Base-by-base conservation (phyloP, 345 rosid species). In the Excoecaria cochinchinensis region DNA sequence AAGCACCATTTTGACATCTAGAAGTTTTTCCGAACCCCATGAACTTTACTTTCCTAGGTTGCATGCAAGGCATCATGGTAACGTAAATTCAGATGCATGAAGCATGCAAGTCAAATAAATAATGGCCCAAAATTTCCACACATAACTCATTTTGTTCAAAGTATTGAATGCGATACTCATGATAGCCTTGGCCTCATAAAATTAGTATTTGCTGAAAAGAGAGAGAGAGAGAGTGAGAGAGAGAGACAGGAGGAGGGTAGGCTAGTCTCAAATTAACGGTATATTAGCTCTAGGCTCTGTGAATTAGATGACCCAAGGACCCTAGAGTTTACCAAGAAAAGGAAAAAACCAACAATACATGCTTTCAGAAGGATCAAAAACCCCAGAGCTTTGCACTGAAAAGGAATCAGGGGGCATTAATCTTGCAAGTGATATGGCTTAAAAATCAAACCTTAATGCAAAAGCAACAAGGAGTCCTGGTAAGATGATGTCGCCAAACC, bases 401-500 rank as follows among this genome's bases (percentile, higher is more conserved):
- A 21, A 58, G 62, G 60, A 13, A 9, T 58, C 62, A 56, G 3
- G 62, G 14, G 10, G 62, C 62, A 58, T 3, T 3, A 22, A 58
- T 58, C 62, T 3, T 36, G 63, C 25, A 12, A 46, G 38, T 38
- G 21, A 24, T 22, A 73, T 48, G 77, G 81, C 51, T 74, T 17
- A 47, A 24, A 38, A 36, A 31, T 70, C 79, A 78, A 78, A 95
- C 99, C 99, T 93, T 51, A 90, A 83, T 39, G 98, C 88, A 85
- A 95, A 93, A 67, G 95, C 91, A n/a, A 93, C 97, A 63, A 95
- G 81, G 66, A 95, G 79, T 73, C 99, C 99, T 1, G 98, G 98
- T 79, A 95, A 84, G 81, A 95, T 93, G 74, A 95, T 95, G 78
- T 95, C 99, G 56, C 99, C 99, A 83, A 95, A 95, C 40, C 99